A percentile compares a stretch with the other conserved stretches of the same genome.
Evolutionary conservation across 2,329 filamentous ascomycete genomes (phyloP).

Genomic region (Xylaria hypoxylon): DNA sequence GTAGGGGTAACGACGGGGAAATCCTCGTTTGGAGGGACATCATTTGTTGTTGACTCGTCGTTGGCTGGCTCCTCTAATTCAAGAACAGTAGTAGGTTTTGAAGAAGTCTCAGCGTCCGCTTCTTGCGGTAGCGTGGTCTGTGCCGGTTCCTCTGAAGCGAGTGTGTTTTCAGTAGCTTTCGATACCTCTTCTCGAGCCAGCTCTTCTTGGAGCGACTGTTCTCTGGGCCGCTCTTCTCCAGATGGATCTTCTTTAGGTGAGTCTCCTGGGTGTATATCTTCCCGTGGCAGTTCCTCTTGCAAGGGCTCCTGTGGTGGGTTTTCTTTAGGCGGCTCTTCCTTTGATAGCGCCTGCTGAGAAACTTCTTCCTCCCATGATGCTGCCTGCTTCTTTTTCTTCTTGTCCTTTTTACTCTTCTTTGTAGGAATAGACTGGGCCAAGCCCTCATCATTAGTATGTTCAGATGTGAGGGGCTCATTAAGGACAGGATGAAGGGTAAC

Average conservation of each 20-base stretch:
- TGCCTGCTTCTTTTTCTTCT: slow-evolving; percentile 40
- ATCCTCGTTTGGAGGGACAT: slow-evolving; percentile 27
- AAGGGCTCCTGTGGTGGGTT: neutral
- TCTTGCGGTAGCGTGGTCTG: slow-evolving; percentile 3
- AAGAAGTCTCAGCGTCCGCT: neutral
- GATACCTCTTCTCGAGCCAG: neutral
- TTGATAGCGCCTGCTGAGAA: neutral
- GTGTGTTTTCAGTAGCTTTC: slow-evolving; percentile 4
- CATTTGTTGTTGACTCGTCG: slow-evolving; percentile 17
- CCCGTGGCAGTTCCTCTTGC: neutral
- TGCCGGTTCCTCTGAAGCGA: neutral
- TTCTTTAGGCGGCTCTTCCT: slow-evolving; percentile 16
- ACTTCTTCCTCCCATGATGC: slow-evolving; percentile 21
- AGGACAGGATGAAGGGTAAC: neutral
- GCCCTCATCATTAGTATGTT: slow-evolving; percentile 23
- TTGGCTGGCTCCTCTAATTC: slow-evolving; percentile 4
- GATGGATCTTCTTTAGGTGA: neutral
- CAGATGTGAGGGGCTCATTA: neutral
- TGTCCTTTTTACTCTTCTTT: slow-evolving; percentile 52
- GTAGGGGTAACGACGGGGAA: slow-evolving; percentile 14
- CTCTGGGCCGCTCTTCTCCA: neutral
- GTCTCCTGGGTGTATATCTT: neutral
- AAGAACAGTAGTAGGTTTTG: slow-evolving; percentile 12
- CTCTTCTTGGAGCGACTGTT: slow-evolving; percentile 5
- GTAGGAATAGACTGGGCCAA: slow-evolving; percentile 35